phyloP scores from a whole-genome alignment of 2,329 filamentous ascomycete genomes.

The Aureobasidium sp. region DNA sequence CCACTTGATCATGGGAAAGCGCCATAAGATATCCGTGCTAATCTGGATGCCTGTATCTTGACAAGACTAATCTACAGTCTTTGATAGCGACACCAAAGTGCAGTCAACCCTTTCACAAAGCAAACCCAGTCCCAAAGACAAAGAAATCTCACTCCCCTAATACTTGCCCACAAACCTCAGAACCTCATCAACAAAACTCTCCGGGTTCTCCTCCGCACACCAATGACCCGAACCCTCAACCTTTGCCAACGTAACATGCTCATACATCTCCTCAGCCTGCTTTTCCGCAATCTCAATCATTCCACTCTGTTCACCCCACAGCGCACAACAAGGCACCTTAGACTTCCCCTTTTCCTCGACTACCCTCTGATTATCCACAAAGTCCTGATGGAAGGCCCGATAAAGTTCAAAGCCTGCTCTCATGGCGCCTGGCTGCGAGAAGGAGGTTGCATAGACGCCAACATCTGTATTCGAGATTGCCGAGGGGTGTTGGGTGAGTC shows the following conservation, averaged over 20 bases:
- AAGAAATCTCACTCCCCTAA: too few relatives aligned
- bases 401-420: constrained; percentile 31
- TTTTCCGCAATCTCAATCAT: constrained; percentile 23
- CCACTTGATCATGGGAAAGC: too few relatives aligned
- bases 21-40: too few relatives aligned
- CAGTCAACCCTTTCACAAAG: background rate
- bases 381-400: constrained; percentile 30
- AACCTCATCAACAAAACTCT: constrained; percentile 30
- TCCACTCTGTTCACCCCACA: constrained; percentile 28
- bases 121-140: too few relatives aligned
- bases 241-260: constrained; percentile 20
- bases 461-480: constrained; percentile 33
- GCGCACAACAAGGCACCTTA: constrained; percentile 25
- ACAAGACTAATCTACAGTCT: too few relatives aligned
- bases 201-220: constrained; percentile 35
- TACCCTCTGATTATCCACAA: constrained; percentile 27
- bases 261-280: constrained; percentile 30
- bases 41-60: too few relatives aligned
- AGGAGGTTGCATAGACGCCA: constrained; percentile 33
- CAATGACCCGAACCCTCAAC: constrained; percentile 31
- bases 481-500: constrained; percentile 31
- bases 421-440: constrained; percentile 31
- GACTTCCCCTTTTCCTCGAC: constrained; percentile 28
- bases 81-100: background rate
- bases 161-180: constrained; percentile 26